These are phyloP conservation scores for Pontederia crassipes DNA, from an alignment of 176 grass and related monocot species.

Conservation along the genomic window DNA sequence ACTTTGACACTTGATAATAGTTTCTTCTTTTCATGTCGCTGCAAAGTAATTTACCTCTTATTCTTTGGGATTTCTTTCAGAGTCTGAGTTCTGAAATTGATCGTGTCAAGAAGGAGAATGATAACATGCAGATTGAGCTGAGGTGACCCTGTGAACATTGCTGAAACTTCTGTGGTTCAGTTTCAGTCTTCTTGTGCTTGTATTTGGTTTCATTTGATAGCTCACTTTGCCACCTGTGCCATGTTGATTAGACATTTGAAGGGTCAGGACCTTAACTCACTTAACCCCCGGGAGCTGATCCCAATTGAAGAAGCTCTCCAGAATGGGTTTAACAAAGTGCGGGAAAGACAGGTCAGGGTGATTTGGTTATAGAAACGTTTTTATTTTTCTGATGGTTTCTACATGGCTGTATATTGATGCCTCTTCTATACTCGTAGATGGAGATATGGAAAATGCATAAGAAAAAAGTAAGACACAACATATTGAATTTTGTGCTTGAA, in stretches of 20 bases:
- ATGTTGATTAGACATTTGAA: constrained; percentile 60
- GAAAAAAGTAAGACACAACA: constrained; percentile 44
- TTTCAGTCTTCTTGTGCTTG: not conserved
- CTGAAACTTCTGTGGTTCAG: not conserved
- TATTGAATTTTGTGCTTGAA: not conserved
- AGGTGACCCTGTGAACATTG: constrained; percentile 26
- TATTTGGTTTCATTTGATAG: not conserved
- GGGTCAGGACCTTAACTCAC: constrained; percentile 87
- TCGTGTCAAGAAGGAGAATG: constrained; percentile 89
- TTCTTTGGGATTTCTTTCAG: constrained; percentile 29
- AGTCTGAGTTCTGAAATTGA: constrained; percentile 78
- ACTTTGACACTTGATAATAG: not conserved
- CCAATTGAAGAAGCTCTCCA: constrained; percentile 75
- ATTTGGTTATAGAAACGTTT: not conserved
- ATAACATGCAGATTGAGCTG: constrained; percentile 94
- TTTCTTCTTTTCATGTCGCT: not conserved
- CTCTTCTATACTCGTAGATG: constrained; percentile 39
- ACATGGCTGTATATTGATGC: not conserved
- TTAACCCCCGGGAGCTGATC: constrained; percentile 79
- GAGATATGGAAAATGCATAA: constrained; percentile 51
- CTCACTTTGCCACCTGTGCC: not conserved
- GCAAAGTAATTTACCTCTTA: not conserved
- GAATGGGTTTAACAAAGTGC: constrained; percentile 43
- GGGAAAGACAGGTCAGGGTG: constrained; percentile 40
- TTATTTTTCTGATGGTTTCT: constrained; percentile 15